Conservation (phyloP, 164 flowering plant genomes). For the Akebia trifoliata region DNA sequence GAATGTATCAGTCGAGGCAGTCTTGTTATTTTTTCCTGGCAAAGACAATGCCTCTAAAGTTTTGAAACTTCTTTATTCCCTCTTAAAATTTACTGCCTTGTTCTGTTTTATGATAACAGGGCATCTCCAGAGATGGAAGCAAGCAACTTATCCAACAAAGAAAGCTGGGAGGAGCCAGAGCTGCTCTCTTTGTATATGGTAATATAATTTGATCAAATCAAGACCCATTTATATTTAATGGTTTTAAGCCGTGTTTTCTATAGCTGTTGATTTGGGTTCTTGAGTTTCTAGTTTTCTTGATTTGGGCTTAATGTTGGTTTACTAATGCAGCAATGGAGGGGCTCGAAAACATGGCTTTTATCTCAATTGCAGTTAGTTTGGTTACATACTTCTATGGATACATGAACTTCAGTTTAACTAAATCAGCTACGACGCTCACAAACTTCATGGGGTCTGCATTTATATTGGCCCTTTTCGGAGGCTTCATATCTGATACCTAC, state of each 20-base stretch:
- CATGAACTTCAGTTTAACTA: constrained; percentile 68
- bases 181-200: constrained; percentile 63
- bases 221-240: too few species aligned
- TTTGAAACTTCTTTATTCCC: too few species aligned
- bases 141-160: constrained; percentile 16
- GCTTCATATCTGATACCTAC: constrained; percentile 65
- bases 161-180: constrained; percentile 52
- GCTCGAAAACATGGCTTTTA: constrained; percentile 67
- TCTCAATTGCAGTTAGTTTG: constrained; percentile 48
- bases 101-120: constrained; percentile 22
- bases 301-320: neutral
- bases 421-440: constrained; percentile 62
- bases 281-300: too few species aligned
- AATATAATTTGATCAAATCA: too few species aligned
- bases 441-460: constrained; percentile 70
- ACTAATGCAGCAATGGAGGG: constrained; percentile 61
- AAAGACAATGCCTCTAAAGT: too few species aligned
- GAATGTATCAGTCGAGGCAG: too few species aligned
- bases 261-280: too few species aligned
- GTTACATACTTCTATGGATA: constrained; percentile 61
- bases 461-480: constrained; percentile 57
- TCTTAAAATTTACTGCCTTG: too few species aligned
- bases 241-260: too few species aligned
- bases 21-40: too few species aligned
- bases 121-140: constrained; percentile 28